Evolutionary conservation across 192 early-diverging fungal genomes (phyloP).

Genomic region (Rhizophlyctis rosea): DNA sequence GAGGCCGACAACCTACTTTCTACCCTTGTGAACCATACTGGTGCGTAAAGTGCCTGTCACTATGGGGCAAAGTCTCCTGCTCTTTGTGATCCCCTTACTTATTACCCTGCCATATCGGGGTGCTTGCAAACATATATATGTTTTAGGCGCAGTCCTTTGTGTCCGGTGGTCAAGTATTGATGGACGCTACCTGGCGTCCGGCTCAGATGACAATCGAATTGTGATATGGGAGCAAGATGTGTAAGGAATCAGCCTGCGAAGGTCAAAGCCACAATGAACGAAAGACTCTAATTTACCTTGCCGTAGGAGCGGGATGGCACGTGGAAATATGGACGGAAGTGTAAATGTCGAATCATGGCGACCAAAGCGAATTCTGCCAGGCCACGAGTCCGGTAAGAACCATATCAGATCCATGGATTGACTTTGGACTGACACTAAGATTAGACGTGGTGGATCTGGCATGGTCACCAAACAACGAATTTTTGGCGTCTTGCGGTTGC

Average conservation of each 20-base stretch:
- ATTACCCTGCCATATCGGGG: not conserved
- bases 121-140: not conserved
- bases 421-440: conserved; percentile 7
- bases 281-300: conserved; percentile 5
- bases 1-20: conserved; percentile 64
- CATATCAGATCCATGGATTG: conserved; percentile 1
- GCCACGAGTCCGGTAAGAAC: conserved; percentile 71
- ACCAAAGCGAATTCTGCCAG: conserved; percentile 68
- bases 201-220: conserved; percentile 90
- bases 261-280: conserved; percentile 7
- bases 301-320: too few relatives aligned
- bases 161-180: conserved; percentile 74
- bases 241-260: conserved; percentile 28
- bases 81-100: not conserved
- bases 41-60: conserved; percentile 34
- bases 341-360: conserved; percentile 70
- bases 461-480: conserved; percentile 85
- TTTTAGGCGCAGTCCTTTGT: conserved; percentile 78
- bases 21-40: conserved; percentile 80
- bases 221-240: conserved; percentile 84
- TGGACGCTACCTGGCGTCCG: conserved; percentile 77
- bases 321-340: conserved; percentile 14
- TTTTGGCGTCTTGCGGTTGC: conserved; percentile 86
- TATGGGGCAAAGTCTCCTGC: not conserved
- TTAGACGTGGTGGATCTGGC: conserved; percentile 87